phyloP scores from a whole-genome alignment of 441 rosid species.

The Omphalea diandra region DNA sequence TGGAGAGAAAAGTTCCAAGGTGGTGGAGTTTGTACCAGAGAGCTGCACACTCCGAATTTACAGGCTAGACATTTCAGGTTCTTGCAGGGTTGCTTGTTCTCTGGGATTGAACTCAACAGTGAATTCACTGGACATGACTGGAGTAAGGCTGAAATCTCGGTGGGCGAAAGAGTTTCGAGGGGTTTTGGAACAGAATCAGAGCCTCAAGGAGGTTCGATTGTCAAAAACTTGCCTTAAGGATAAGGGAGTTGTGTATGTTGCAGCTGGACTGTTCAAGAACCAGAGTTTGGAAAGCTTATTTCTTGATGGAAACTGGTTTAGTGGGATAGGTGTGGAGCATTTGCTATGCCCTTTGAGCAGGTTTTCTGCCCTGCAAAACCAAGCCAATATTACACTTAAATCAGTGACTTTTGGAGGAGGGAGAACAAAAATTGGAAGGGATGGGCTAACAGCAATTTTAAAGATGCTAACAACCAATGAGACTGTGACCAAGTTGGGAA shows the following conservation, averaged over 20 bases:
- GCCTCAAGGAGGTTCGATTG: conserved; percentile 65
- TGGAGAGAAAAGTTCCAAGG: conserved; percentile 60
- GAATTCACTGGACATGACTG: conserved; percentile 73
- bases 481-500: conserved; percentile 61
- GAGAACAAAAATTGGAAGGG: conserved; percentile 68
- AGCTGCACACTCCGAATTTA: conserved; percentile 64
- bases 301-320: conserved; percentile 79
- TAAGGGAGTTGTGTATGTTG: conserved; percentile 79
- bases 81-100: conserved; percentile 83
- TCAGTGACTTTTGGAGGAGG: conserved; percentile 68
- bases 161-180: conserved; percentile 91
- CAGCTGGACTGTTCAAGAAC: conserved; percentile 90
- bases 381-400: conserved; percentile 81
- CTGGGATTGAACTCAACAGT: conserved; percentile 80
- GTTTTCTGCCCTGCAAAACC: conserved; percentile 76
- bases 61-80: conserved; percentile 61
- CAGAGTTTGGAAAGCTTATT: conserved; percentile 61
- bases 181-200: conserved; percentile 78
- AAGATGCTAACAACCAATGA: conserved; percentile 80
- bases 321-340: conserved; percentile 75
- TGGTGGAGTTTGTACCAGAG: conserved; percentile 77
- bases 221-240: conserved; percentile 80
- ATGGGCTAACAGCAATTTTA: conserved; percentile 70
- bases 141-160: conserved; percentile 62
- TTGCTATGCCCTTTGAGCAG: conserved; percentile 85